Conservation (phyloP, 2,329 filamentous ascomycete species). For the Fusarium veterinarium region DNA sequence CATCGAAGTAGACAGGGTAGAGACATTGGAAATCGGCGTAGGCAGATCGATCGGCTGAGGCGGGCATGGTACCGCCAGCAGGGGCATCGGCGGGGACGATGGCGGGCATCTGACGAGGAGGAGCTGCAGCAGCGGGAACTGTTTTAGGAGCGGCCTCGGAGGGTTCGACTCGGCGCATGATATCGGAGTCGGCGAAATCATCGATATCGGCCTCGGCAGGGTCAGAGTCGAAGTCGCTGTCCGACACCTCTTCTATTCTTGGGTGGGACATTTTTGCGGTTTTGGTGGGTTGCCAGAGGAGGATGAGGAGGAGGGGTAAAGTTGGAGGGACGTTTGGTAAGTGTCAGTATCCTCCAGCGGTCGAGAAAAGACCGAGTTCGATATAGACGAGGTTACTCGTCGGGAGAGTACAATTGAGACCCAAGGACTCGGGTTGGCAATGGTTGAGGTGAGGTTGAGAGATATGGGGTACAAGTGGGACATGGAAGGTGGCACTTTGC, state of each 20-base stretch:
- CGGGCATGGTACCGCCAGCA: conserved; percentile 44
- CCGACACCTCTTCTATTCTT: conserved; percentile 91
- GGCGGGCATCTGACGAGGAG: conserved; percentile 45
- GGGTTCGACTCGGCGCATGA: conserved; percentile 59
- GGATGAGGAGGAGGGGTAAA: conserved; percentile 13
- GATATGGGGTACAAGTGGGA: conserved; percentile 35
- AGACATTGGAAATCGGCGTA: conserved; percentile 87
- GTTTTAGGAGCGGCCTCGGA: conserved; percentile 38
- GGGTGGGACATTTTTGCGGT: conserved; percentile 77
- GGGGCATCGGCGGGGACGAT: conserved; percentile 47
- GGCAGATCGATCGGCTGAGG: conserved; percentile 61
- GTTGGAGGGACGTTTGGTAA: background rate
- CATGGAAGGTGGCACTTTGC: conserved; percentile 35
- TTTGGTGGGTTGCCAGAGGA: conserved; percentile 9
- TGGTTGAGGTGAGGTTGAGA: conserved; percentile 18
- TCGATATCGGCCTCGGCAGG: conserved; percentile 87
- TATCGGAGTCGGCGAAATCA: conserved; percentile 69
- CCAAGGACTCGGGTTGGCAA: conserved; percentile 6
- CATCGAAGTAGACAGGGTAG: conserved; percentile 97
- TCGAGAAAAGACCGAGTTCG: background rate
- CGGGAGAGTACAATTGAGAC: background rate
- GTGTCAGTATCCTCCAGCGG: background rate
- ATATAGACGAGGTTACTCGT: background rate
- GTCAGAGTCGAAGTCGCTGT: conserved; percentile 82
- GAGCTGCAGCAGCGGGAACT: conserved; percentile 43